Evolutionary conservation across 2,329 filamentous ascomycete species (phyloP).

Genomic region (Trichoderma koningii): DNA sequence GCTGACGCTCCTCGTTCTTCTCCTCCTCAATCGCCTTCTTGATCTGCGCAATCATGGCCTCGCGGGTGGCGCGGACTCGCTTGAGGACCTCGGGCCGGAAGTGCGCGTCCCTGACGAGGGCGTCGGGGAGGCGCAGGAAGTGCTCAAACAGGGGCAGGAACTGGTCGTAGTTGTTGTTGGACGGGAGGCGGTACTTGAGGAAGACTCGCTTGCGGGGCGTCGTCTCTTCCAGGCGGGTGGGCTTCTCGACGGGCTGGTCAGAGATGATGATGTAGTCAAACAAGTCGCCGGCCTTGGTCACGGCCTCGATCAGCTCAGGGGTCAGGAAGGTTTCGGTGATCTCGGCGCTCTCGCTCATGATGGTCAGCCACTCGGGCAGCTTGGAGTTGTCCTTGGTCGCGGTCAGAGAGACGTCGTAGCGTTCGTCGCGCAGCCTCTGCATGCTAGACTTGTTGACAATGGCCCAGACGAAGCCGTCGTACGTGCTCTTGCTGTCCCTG

Average conservation of each 20-base stretch:
- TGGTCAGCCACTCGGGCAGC: conserved; percentile 83
- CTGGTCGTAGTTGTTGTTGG: conserved; percentile 61
- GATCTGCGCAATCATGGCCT: conserved; percentile 77
- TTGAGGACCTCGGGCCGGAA: conserved; percentile 89
- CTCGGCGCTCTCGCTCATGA: conserved; percentile 97
- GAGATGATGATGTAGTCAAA: conserved; percentile 87
- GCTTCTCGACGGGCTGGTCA: conserved; percentile 87
- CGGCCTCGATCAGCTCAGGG: conserved; percentile 78
- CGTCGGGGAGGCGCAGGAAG: conserved; percentile 83
- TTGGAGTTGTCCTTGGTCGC: conserved; percentile 90
- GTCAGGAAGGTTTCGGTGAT: conserved; percentile 87
- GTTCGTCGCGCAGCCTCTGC: conserved; percentile 84
- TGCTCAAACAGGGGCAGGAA: conserved; percentile 76
- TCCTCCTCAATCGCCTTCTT: conserved; percentile 76
- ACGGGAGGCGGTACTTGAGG: conserved; percentile 72
- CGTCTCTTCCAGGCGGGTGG: conserved; percentile 80
- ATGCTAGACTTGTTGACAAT: conserved; percentile 94
- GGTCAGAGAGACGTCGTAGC: conserved; percentile 92
- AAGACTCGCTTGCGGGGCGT: conserved; percentile 82
- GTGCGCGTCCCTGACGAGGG: conserved; percentile 72
- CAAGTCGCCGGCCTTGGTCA: conserved; percentile 72
- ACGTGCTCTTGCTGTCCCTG: conserved; percentile 66
- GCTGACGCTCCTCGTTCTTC: conserved; percentile 75
- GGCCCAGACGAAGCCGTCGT: conserved; percentile 92
- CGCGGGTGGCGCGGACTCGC: conserved; percentile 78